Base-by-base conservation (phyloP, 164 flowering plant genomes). In the Pachysandra terminalis region DNA sequence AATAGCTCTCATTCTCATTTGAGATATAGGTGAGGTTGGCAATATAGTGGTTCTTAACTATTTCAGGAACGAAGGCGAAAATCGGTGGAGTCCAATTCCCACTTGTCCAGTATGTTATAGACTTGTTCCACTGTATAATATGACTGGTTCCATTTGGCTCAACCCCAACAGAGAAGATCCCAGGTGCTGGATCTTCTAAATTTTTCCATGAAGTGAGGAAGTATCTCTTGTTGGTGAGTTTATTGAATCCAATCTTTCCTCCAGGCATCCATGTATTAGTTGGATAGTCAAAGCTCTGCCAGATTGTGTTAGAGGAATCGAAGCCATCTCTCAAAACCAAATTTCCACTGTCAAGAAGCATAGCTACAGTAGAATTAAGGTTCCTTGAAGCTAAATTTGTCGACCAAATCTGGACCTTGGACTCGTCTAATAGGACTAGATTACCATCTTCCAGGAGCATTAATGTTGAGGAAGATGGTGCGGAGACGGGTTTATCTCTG, bases 381-480 rank as follows among this genome's bases (percentile, higher is more conserved):
- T 5, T 12, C 2, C 16, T 12, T 10, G 51, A 45, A 13, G 17
- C 10, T 15, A 12, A 45, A 45, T 45, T 15, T 45, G 51, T 5
- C 10, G 51, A 45, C 51, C 51, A 45, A 45, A 45, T 45, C 17
- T 45, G 51, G 51, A 15, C 17, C 17, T 45, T 15, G 51, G 51
- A 45, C 51, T 45, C 9, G 51, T 45, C 17, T 10, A 45, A 15
- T 10, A 45, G 58, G 22, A 23, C 26, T 23, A 70, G 17, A 25
- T 55, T 67, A 2, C 80, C 80, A 57, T 73, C 57, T 26, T 48
- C 58, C 10, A 59, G 51, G 54, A 77, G 70, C 56, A 70, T 59
- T 19, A 77, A 56, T 13, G 56, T 19, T 16, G 71, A 48, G 19
- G 59, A 64, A 45, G 22, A 51, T 17, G 69, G 48, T 28, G 70